Evolutionary conservation across 2,329 filamentous ascomycete genomes (phyloP).

Genomic region (Magnaporthales sp.): DNA sequence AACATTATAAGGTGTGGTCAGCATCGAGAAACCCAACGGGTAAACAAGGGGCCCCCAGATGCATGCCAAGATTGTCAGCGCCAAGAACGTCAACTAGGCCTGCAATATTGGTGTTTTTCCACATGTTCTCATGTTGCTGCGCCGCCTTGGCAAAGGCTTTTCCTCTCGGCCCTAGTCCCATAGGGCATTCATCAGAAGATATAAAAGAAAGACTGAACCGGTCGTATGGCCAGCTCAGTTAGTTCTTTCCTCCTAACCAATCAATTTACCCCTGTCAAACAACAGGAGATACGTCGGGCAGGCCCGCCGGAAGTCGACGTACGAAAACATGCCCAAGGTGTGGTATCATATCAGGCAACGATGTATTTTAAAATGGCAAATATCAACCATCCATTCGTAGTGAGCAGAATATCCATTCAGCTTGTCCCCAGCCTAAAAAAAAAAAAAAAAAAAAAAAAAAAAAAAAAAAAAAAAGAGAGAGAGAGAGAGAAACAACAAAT

Average conservation of each 20-base stretch:
- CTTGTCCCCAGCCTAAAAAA: neutral
- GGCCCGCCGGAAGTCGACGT: neutral
- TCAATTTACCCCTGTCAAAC: neutral
- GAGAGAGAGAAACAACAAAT: neutral
- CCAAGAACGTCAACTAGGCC: no score
- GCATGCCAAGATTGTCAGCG: neutral
- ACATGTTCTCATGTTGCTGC: neutral
- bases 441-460: neutral
- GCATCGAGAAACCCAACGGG: neutral
- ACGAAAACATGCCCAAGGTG: neutral
- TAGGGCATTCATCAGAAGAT: neutral
- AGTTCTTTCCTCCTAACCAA: neutral
- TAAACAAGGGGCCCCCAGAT: neutral
- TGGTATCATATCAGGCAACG: neutral
- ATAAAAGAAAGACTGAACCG: no score
- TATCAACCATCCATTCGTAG: neutral
- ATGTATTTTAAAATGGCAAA: neutral
- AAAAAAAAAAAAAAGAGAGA: neutral
- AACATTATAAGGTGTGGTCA: neutral
- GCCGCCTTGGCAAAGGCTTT: neutral
- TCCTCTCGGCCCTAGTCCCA: neutral
- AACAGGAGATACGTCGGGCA: neutral
- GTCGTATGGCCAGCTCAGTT: no score
- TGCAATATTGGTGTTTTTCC: neutral
- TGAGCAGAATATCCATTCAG: neutral